Conservation (phyloP, 768 basidiomycete genomes). For the Termitomyces sp. region DNA sequence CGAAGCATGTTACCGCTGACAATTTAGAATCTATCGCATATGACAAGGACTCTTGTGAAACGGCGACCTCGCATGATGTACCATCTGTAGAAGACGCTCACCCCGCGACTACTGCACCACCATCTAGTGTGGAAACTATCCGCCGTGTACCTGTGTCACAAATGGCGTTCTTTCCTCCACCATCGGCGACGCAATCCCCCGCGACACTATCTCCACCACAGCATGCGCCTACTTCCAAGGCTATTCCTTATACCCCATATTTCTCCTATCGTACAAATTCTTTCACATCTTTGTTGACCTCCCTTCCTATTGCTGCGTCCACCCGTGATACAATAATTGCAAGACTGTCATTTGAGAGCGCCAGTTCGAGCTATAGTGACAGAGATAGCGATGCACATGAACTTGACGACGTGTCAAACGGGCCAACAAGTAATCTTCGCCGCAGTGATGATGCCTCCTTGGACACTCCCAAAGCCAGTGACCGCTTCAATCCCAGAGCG, state of each 20-base stretch:
- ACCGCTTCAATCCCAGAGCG: conserved; percentile 9
- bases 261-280: conserved; percentile 28
- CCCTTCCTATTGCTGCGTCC: conserved; percentile 46
- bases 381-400: conserved; percentile 33
- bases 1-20: conserved; percentile 27
- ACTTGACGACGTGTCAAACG: conserved; percentile 32
- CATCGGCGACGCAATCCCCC: conserved; percentile 19
- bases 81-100: conserved; percentile 7
- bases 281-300: conserved; percentile 37
- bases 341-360: conserved; percentile 49
- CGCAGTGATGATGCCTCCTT: background rate
- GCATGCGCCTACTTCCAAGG: conserved; percentile 7
- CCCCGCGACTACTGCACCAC: conserved; percentile 1
- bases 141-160: conserved; percentile 44
- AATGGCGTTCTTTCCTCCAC: conserved; percentile 52
- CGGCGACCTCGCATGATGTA: conserved; percentile 11
- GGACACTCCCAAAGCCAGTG: conserved; percentile 12
- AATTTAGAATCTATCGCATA: conserved; percentile 22
- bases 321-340: conserved; percentile 50
- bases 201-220: conserved; percentile 7
- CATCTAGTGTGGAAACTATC: conserved; percentile 23
- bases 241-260: conserved; percentile 19
- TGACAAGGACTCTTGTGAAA: conserved; percentile 13
- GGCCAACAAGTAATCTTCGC: background rate
- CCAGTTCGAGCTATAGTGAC: conserved; percentile 38